A percentile compares a stretch with the other conserved stretches of the same genome.
Evolutionary conservation across 164 flowering plant species (phyloP).

Genomic region (Vitis vinifera): DNA sequence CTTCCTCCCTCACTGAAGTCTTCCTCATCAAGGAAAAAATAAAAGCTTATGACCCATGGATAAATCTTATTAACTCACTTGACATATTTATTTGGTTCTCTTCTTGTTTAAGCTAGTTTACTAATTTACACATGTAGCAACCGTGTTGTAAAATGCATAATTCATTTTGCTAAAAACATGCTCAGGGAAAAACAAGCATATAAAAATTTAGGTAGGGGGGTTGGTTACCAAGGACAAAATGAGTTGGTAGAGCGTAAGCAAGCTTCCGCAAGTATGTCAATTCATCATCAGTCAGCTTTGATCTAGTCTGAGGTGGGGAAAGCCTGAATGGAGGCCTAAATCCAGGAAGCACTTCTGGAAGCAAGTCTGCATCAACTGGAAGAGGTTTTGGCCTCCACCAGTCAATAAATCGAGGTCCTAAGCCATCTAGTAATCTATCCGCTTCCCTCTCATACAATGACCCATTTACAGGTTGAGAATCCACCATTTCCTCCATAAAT

Average conservation of each 20-base stretch:
- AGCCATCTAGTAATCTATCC: constrained; percentile 87
- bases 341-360: constrained; percentile 78
- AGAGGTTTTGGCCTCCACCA: constrained; percentile 96
- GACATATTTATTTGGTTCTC: neutral
- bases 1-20: too few species aligned
- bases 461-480: constrained; percentile 24
- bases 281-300: constrained; percentile 68
- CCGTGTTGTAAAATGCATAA: neutral
- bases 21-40: too few species aligned
- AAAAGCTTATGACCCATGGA: too few species aligned
- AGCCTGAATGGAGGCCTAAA: constrained; percentile 70
- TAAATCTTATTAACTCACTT: too few species aligned
- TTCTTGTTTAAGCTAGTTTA: neutral
- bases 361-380: constrained; percentile 94
- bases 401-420: constrained; percentile 91
- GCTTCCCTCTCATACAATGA: constrained; percentile 83
- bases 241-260: constrained; percentile 79
- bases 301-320: constrained; percentile 51
- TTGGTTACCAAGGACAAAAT: constrained; percentile 84
- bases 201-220: neutral
- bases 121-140: neutral
- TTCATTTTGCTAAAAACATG: neutral
- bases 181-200: neutral
- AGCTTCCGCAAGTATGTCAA: constrained; percentile 81
- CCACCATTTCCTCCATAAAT: constrained; percentile 12